These are phyloP conservation scores for Rhizopogon roseolus DNA, from an alignment of 768 basidiomycete genomes.

Conservation along the genomic window DNA sequence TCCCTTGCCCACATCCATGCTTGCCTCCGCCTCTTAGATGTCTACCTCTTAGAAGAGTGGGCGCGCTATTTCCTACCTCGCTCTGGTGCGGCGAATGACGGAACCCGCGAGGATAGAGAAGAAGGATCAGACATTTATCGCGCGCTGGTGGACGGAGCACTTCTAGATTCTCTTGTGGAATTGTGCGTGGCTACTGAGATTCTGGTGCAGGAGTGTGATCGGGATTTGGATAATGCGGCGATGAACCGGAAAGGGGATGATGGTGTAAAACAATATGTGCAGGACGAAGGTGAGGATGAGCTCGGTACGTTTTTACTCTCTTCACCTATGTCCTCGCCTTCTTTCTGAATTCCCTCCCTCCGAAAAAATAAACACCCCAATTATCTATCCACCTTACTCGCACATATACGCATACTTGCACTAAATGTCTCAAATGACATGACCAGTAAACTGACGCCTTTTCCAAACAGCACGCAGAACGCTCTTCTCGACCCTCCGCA, in stretches of 20 bases:
- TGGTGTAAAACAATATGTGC: background rate
- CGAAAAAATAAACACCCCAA: background rate
- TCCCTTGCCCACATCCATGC: constrained; percentile 46
- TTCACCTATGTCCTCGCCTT: background rate
- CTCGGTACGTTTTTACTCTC: background rate
- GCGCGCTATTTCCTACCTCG: constrained; percentile 9
- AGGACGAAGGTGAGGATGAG: background rate
- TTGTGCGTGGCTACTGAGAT: background rate
- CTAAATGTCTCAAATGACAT: background rate
- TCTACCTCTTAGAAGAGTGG: constrained; percentile 61
- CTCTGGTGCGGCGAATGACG: constrained; percentile 3
- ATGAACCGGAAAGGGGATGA: background rate
- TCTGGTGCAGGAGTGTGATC: background rate
- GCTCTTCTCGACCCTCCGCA: background rate
- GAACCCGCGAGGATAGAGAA: constrained; percentile 11
- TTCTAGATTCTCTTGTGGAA: background rate
- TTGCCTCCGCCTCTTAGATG: constrained; percentile 57
- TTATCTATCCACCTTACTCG: background rate
- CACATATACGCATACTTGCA: background rate
- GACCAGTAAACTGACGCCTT: background rate
- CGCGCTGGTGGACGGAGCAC: background rate
- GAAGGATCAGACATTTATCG: background rate
- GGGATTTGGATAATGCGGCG: background rate
- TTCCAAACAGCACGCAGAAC: background rate
- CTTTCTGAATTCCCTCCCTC: background rate